Conservation (phyloP, 179 eudicot genomes). For the Carnegiea gigantea region DNA sequence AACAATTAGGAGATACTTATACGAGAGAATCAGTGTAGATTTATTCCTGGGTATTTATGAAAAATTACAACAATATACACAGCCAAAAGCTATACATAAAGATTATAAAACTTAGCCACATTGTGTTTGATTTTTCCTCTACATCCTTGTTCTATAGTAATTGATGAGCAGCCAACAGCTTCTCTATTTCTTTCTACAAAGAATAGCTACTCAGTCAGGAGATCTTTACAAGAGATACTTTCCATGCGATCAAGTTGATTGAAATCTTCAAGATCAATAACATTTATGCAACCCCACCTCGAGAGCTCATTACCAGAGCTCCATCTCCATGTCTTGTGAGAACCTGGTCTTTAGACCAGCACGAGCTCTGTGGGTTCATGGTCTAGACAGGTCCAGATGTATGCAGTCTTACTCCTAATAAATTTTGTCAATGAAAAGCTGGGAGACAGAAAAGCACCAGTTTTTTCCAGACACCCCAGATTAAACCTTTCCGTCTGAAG, state of each 20-base stretch:
- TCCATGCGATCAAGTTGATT: constrained; percentile 4
- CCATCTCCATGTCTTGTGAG: not conserved
- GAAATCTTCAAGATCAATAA: constrained; percentile 16
- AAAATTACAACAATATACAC: constrained; percentile 5
- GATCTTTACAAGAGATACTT: constrained; percentile 10
- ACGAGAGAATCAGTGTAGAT: not conserved
- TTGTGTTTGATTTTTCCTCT: not conserved
- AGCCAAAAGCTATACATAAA: constrained; percentile 10
- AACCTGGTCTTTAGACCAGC: not conserved
- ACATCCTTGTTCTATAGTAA: not conserved
- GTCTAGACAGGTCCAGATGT: not conserved
- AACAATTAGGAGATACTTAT: not conserved
- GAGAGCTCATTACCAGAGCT: not conserved
- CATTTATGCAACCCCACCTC: not conserved
- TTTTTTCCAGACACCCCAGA: not conserved
- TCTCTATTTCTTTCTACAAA: not conserved
- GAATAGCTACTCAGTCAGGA: constrained; percentile 11
- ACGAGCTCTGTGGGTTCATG: not conserved
- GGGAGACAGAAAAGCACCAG: not conserved
- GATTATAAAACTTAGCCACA: not conserved
- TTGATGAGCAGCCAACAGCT: constrained; percentile 10
- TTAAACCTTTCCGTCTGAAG: constrained; percentile 60
- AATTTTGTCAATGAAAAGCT: not conserved
- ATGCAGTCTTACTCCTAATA: not conserved
- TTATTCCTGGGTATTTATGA: constrained; percentile 2